Conservation (phyloP, 441 rosid species). For the Brassica hybrid region DNA sequence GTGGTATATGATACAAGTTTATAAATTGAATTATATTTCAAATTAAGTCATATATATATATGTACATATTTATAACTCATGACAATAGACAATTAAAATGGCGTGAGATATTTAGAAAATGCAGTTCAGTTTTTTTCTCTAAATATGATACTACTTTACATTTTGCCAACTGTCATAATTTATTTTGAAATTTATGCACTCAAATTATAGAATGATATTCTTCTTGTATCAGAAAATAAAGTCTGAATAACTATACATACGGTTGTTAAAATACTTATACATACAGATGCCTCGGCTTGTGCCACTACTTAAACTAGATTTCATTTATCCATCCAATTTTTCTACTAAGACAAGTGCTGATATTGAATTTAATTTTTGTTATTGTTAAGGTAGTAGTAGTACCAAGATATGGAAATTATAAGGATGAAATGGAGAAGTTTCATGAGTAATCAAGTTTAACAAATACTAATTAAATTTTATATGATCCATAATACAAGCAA, state of each 20-base stretch:
- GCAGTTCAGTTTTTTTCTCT: conserved; percentile 1
- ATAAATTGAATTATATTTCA: neutral
- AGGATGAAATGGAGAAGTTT: neutral
- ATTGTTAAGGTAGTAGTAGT: neutral
- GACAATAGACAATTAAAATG: neutral
- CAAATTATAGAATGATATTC: neutral
- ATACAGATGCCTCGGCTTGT: neutral
- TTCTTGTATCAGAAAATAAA: conserved; percentile 12
- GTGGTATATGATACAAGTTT: neutral
- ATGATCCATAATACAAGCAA: conserved; percentile 36
- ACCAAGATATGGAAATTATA: neutral
- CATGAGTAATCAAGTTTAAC: neutral
- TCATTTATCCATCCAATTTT: neutral
- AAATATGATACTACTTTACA: neutral
- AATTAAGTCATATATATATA: neutral
- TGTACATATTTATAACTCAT: neutral
- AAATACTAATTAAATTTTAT: neutral
- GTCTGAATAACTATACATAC: neutral
- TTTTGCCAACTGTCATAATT: conserved; percentile 11
- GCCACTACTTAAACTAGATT: neutral
- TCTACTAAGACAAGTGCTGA: conserved; percentile 1
- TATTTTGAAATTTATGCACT: neutral
- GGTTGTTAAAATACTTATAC: neutral
- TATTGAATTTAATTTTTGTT: neutral
- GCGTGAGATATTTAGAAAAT: conserved; percentile 6